Base-by-base conservation (phyloP, 2,329 filamentous ascomycete genomes). In the Botrytis galanthina region DNA sequence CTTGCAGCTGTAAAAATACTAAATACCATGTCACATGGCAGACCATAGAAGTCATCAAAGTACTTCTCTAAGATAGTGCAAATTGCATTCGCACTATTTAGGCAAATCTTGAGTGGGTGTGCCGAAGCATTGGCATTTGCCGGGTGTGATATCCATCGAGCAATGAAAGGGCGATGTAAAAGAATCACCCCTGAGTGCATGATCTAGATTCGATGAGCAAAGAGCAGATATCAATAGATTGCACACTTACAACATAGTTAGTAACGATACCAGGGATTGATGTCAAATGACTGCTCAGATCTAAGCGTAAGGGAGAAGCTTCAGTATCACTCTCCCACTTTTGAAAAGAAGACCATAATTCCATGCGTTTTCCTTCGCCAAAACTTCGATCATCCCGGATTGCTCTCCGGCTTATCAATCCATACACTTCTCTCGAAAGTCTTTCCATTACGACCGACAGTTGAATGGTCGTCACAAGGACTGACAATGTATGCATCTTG, bases 21-120 rank as follows among this genome's bases (percentile, higher is more conserved):
- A 61, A 79, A 80, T 2, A 80, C 76, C 75, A 79, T 78, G 63
- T 80, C 79, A 71, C 79, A 80, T 61, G 79, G 79, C 35, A 79
- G 70, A n/a, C 77, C 77, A 16, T 76, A 59, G 8, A 79, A 67
- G 18, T 76, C 75, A 66, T 79, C 78, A 16, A 78, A 74, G 51
- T 80, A 79, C 59, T 78, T 79, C 64, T 80, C 79, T 16, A 80
- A 51, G 5, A 79, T 76, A 16, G 73, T 39, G 60, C 79, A 80
- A n/a, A 80, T 79, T n/a, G 76, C 75, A 29, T 79, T 78, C 14
- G 79, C 79, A 12, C 78, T 78, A 44, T 77, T 59, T 7, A 80
- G 71, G 62, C 79, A 80, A 8, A 80, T 73, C 18, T 75, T 67
- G 20, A 75, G 67, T 5, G 79, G 79, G 59, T 74, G 75, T 29